These are phyloP conservation scores for Arctium minus DNA, from an alignment of 129 eudicot genomes.

Conservation along the genomic window DNA sequence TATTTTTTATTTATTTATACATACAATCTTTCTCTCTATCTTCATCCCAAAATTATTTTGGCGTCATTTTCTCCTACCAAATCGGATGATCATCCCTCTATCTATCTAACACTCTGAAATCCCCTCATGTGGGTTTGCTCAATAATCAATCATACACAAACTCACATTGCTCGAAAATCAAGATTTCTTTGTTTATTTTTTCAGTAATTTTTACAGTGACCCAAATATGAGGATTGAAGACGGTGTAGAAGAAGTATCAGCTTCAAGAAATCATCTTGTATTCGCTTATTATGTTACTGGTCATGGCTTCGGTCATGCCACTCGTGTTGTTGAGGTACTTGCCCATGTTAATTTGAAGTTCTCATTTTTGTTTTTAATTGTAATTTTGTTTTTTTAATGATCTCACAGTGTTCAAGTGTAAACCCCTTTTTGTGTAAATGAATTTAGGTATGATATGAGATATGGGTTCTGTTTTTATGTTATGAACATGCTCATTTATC, in stretches of 20 bases:
- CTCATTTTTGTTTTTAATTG: background rate
- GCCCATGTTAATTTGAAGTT: background rate
- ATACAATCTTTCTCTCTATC: slow-evolving; percentile 2
- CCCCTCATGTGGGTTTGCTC: slow-evolving; percentile 3
- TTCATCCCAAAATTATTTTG: background rate
- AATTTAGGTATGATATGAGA: background rate
- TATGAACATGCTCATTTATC: background rate
- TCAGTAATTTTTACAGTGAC: background rate
- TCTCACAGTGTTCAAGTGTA: background rate
- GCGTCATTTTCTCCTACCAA: slow-evolving; percentile 32
- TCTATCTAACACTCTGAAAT: slow-evolving; percentile 2
- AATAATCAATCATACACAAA: background rate
- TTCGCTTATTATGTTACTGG: slow-evolving; percentile 89
- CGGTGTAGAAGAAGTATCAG: slow-evolving; percentile 24
- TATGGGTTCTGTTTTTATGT: background rate
- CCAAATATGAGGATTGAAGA: slow-evolving; percentile 38
- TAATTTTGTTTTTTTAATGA: background rate
- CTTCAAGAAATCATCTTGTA: slow-evolving; percentile 43
- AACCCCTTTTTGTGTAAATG: background rate
- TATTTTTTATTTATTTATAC: background rate
- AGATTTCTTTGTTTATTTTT: background rate
- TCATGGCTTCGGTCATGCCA: slow-evolving; percentile 90
- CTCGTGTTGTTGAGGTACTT: slow-evolving; percentile 84
- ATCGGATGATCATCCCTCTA: background rate
- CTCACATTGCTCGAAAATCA: slow-evolving; percentile 23